A percentile compares a stretch with the other conserved stretches of the same genome.
phyloP scores from a whole-genome alignment of 106 monocot genomes.

The Acanthochlamys bracteata region DNA sequence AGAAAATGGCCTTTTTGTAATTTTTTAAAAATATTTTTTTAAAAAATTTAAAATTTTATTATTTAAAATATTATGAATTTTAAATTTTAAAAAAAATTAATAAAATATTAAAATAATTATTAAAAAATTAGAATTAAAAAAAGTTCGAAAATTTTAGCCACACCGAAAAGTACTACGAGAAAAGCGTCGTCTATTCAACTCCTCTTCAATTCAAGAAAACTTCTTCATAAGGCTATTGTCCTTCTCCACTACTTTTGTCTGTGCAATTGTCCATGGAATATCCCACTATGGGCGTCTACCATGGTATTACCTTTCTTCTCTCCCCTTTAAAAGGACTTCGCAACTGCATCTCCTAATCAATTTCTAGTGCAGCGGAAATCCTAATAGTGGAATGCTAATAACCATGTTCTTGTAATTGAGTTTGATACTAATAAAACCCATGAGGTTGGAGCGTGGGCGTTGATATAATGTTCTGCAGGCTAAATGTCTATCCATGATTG shows the following conservation, averaged over 20 bases:
- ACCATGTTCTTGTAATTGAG: conserved; percentile 3
- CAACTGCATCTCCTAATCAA: not conserved
- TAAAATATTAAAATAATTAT: too few species aligned
- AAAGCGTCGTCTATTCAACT: not conserved
- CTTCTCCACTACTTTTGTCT: not conserved
- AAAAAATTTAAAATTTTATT: too few species aligned
- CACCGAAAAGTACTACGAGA: not conserved
- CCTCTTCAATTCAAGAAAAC: not conserved
- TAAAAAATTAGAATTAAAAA: too few species aligned
- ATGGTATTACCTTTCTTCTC: not conserved
- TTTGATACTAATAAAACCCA: not conserved
- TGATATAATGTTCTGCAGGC: not conserved
- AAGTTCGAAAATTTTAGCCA: too few species aligned
- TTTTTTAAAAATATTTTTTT: too few species aligned
- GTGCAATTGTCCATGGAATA: conserved; percentile 3
- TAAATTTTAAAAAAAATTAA: too few species aligned
- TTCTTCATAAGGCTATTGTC: not conserved
- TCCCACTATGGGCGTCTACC: not conserved
- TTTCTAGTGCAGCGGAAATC: not conserved
- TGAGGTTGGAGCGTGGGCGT: not conserved
- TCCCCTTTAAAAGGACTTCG: not conserved
- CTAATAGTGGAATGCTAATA: too few species aligned
- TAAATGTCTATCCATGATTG: not conserved
- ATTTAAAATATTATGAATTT: too few species aligned
- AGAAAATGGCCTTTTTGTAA: not conserved